Percentiles rank a stretch among this genome's conserved stretches.
These are phyloP conservation scores for Glonium stellatum DNA, from an alignment of 495 filamentous ascomycete genomes.

Conservation along the genomic window DNA sequence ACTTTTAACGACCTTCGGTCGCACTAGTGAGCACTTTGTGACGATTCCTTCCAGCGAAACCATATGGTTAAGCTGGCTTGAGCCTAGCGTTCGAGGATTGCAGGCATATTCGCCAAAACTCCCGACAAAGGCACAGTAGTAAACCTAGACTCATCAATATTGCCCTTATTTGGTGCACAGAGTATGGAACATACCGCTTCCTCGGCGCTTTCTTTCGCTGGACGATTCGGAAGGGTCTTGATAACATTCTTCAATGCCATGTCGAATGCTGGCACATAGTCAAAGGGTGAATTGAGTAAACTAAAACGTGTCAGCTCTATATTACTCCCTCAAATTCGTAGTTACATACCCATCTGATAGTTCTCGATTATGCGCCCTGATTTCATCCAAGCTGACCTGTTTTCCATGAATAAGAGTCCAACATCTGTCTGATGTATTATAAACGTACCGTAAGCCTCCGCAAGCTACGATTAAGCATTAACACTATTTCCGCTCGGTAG, in stretches of 20 bases:
- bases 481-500: slow-evolving; percentile 26
- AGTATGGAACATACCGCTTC: slow-evolving; percentile 48
- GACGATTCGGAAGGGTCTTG: slow-evolving; percentile 62
- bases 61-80: slow-evolving; percentile 86
- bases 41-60: slow-evolving; percentile 97
- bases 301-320: slow-evolving; percentile 30
- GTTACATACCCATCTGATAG: slow-evolving; percentile 67
- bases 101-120: slow-evolving; percentile 92
- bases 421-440: neutral
- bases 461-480: slow-evolving; percentile 27
- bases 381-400: slow-evolving; percentile 87
- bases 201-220: slow-evolving; percentile 51
- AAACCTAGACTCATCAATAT: slow-evolving; percentile 43
- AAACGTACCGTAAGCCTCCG: slow-evolving; percentile 22
- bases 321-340: neutral
- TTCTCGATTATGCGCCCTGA: slow-evolving; percentile 80
- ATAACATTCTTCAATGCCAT: slow-evolving; percentile 81
- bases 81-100: slow-evolving; percentile 89
- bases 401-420: slow-evolving; percentile 2
- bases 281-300: slow-evolving; percentile 78
- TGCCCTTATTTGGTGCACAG: neutral
- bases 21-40: slow-evolving; percentile 88
- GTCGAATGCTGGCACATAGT: slow-evolving; percentile 80
- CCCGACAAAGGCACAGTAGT: slow-evolving; percentile 91
- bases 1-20: slow-evolving; percentile 95